Evolutionary conservation across 495 filamentous ascomycete genomes (phyloP).

Genomic region (Amphirosellinia nigrospora): DNA sequence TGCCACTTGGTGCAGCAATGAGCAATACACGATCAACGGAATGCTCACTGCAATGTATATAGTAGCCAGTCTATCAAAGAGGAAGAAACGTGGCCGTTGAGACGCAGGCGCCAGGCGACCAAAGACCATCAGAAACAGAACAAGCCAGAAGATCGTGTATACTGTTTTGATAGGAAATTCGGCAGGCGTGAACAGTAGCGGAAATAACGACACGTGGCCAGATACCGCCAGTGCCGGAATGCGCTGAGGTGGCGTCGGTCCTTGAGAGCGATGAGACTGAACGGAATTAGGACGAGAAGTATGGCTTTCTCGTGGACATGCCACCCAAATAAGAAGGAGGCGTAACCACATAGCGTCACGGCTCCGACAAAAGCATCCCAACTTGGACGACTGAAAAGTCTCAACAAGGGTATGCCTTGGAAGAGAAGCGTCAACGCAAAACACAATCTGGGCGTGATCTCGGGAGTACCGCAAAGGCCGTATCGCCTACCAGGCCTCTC

Average conservation of each 20-base stretch:
- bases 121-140: slow-evolving; percentile 84
- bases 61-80: slow-evolving; percentile 88
- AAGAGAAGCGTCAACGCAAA: slow-evolving; percentile 84
- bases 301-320: slow-evolving; percentile 99
- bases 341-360: slow-evolving; percentile 92
- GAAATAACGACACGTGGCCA: slow-evolving; percentile 94
- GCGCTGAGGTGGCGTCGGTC: slow-evolving; percentile 91
- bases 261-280: slow-evolving; percentile 90
- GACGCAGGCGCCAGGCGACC: slow-evolving; percentile 86
- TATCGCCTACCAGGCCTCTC: slow-evolving; percentile 92
- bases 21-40: slow-evolving; percentile 88
- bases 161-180: slow-evolving; percentile 93
- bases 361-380: slow-evolving; percentile 90
- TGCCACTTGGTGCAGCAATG: slow-evolving; percentile 77
- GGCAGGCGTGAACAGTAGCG: slow-evolving; percentile 85
- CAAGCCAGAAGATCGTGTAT: slow-evolving; percentile 91
- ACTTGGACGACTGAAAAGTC: slow-evolving; percentile 79
- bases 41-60: slow-evolving; percentile 87
- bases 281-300: slow-evolving; percentile 91
- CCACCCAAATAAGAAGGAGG: slow-evolving; percentile 97
- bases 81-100: slow-evolving; percentile 73
- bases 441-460: slow-evolving; percentile 78
- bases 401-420: slow-evolving; percentile 79
- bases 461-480: slow-evolving; percentile 88
- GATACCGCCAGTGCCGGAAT: slow-evolving; percentile 88